phyloP scores from a whole-genome alignment of 2,329 filamentous ascomycete species.

The Diaporthe citri region DNA sequence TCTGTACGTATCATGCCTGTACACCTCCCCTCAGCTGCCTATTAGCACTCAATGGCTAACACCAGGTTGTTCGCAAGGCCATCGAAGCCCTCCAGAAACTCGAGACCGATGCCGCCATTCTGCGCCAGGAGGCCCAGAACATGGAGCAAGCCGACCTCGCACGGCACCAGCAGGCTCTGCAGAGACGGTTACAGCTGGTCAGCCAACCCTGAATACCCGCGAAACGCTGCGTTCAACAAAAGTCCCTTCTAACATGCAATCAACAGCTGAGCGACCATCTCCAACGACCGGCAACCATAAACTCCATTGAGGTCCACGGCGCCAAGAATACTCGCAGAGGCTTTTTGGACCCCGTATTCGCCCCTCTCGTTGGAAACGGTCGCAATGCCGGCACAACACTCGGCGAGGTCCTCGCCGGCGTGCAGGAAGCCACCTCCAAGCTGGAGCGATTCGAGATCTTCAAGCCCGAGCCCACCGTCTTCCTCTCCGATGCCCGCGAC shows the following conservation, averaged over 20 bases:
- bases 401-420: slow-evolving; percentile 79
- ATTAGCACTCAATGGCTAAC: slow-evolving; percentile 36
- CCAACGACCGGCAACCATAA: slow-evolving; percentile 88
- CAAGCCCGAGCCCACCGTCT: slow-evolving; percentile 84
- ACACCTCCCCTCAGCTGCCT: slow-evolving; percentile 42
- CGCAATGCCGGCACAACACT: slow-evolving; percentile 79
- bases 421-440: slow-evolving; percentile 79
- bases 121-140: slow-evolving; percentile 55
- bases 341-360: slow-evolving; percentile 86
- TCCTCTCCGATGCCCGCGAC: slow-evolving; percentile 80
- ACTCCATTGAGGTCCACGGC: slow-evolving; percentile 85
- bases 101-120: slow-evolving; percentile 52
- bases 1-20: slow-evolving; percentile 47
- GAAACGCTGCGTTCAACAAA: neutral
- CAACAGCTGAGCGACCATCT: slow-evolving; percentile 82
- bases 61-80: slow-evolving; percentile 44
- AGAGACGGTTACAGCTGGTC: slow-evolving; percentile 54
- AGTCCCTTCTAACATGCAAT: slow-evolving; percentile 35
- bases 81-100: slow-evolving; percentile 56
- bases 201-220: neutral
- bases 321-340: slow-evolving; percentile 84
- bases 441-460: slow-evolving; percentile 89
- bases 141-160: slow-evolving; percentile 43
- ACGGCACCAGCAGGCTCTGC: slow-evolving; percentile 54
- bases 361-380: slow-evolving; percentile 79